Evolutionary conservation across 2,329 filamentous ascomycete species (phyloP).

Genomic region (Periconia sp.): DNA sequence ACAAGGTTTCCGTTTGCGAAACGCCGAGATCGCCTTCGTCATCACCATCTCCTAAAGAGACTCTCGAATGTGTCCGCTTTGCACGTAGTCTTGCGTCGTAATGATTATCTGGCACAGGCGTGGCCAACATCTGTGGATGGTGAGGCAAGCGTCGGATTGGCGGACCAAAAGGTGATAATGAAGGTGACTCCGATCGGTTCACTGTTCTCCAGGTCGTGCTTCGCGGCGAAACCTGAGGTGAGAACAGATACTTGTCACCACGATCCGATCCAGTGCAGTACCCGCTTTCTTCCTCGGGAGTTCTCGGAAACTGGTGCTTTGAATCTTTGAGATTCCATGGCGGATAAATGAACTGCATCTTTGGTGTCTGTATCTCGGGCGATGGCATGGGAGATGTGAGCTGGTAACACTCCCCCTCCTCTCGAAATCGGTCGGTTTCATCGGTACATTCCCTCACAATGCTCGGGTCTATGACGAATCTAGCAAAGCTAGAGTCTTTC

Average conservation of each 20-base stretch:
- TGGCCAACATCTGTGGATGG: constrained; percentile 14
- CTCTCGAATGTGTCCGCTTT: constrained; percentile 38
- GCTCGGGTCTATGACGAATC: constrained; percentile 49
- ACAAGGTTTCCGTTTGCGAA: too few relatives aligned
- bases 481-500: constrained; percentile 65
- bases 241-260: constrained; percentile 43
- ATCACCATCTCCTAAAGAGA: constrained; percentile 12
- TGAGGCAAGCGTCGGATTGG: constrained; percentile 4
- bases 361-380: constrained; percentile 15
- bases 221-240: constrained; percentile 49
- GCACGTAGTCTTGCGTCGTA: constrained; percentile 16
- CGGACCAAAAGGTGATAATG: constrained; percentile 9
- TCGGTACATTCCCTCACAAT: constrained; percentile 45
- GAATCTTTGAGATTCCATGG: constrained; percentile 16
- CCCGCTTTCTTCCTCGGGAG: constrained; percentile 45
- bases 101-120: constrained; percentile 18
- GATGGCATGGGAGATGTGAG: constrained; percentile 3
- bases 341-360: constrained; percentile 18
- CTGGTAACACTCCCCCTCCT: constrained; percentile 26
- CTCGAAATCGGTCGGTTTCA: constrained; percentile 47
- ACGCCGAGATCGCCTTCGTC: constrained; percentile 13
- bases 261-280: constrained; percentile 51
- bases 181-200: constrained; percentile 42
- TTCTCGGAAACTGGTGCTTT: constrained; percentile 16
- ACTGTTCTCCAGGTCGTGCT: constrained; percentile 49